A percentile compares a stretch with the other conserved stretches of the same genome.
These are phyloP conservation scores for Bolboschoenus planiculmis DNA, from an alignment of 176 grass and related monocot genomes.

Conservation along the genomic window DNA sequence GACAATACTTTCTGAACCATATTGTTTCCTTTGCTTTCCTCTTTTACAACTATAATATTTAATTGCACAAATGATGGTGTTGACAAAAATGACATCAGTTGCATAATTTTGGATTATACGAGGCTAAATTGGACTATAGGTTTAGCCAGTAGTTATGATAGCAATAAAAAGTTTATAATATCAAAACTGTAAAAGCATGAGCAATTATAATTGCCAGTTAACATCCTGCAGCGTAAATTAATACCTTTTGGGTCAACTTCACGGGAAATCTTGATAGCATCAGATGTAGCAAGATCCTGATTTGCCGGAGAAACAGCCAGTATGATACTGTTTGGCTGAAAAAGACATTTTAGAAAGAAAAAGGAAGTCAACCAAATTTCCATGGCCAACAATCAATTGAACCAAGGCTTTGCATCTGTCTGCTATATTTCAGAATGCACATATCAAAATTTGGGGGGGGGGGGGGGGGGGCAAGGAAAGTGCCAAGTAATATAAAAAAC, in stretches of 20 bases:
- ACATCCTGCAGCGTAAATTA: neutral
- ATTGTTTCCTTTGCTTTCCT: neutral
- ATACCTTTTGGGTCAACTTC: conserved; percentile 99
- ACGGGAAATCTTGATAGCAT: conserved; percentile 98
- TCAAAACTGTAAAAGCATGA: neutral
- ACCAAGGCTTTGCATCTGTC: neutral
- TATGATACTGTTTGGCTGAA: conserved; percentile 97
- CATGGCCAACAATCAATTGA: neutral
- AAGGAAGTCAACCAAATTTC: neutral
- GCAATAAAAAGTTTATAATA: neutral
- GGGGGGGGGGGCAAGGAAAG: neutral
- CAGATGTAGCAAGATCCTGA: conserved; percentile 99
- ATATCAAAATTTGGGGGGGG: no score
- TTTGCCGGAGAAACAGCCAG: conserved; percentile 98
- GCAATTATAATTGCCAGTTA: neutral
- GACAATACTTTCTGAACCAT: neutral
- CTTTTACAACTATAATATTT: neutral
- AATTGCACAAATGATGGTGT: neutral
- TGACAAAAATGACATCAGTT: neutral
- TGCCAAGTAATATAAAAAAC: neutral
- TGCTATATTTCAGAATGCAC: neutral
- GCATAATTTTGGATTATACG: neutral
- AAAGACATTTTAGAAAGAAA: conserved; percentile 12
- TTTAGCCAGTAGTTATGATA: neutral
- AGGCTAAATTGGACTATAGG: neutral